Percentiles rank a stretch among this genome's conserved stretches.
Evolutionary conservation across 495 filamentous ascomycete genomes (phyloP).

Genomic region (Gamarada debralockiae): DNA sequence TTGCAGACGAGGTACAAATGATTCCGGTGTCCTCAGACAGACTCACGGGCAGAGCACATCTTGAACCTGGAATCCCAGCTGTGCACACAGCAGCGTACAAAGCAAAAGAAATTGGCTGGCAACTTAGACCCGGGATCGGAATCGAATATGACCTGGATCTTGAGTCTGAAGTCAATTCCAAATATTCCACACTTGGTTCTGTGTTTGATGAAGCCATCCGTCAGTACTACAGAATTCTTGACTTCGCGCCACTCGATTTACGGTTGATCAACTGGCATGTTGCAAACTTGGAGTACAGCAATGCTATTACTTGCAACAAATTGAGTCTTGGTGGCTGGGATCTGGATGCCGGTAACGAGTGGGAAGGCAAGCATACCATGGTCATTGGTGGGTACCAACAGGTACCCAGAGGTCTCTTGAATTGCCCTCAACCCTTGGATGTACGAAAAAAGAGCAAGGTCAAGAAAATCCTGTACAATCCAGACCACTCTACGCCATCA

Average conservation of each 20-base stretch:
- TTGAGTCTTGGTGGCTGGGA: conserved; percentile 93
- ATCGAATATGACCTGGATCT: conserved; percentile 68
- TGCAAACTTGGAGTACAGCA: conserved; percentile 96
- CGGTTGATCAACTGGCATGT: conserved; percentile 96
- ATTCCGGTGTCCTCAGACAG: conserved; percentile 57
- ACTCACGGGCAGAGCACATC: conserved; percentile 55
- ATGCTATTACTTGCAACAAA: conserved; percentile 79
- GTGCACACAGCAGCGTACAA: conserved; percentile 62
- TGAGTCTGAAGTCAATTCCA: conserved; percentile 55
- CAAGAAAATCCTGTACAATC: conserved; percentile 62
- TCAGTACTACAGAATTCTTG: conserved; percentile 80
- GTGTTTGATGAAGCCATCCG: conserved; percentile 85
- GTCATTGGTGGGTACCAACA: conserved; percentile 91
- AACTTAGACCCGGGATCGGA: conserved; percentile 59
- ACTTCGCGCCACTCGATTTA: conserved; percentile 81
- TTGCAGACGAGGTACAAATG: conserved; percentile 31
- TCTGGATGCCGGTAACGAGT: conserved; percentile 95
- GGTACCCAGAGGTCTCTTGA: conserved; percentile 76
- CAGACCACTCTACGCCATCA: conserved; percentile 35
- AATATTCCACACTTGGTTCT: conserved; percentile 73
- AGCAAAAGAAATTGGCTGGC: conserved; percentile 78
- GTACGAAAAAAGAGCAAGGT: conserved; percentile 69
- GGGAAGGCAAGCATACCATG: conserved; percentile 89
- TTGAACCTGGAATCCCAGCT: conserved; percentile 51
- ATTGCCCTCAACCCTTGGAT: conserved; percentile 73